Base-by-base conservation (phyloP, 768 basidiomycete genomes). In the Rhizopogon rudus region DNA sequence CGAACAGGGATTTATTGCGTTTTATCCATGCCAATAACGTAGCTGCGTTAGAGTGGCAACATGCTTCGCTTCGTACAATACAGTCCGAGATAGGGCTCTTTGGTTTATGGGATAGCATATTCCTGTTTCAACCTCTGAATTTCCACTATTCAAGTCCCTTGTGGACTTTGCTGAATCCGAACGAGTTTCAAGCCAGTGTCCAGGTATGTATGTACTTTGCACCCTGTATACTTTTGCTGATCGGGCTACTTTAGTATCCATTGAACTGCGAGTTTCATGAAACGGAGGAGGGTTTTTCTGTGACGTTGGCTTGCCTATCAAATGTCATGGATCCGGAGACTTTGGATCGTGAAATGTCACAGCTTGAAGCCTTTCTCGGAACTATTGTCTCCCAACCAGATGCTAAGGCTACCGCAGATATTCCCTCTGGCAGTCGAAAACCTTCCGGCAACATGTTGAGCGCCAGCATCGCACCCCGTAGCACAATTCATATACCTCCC, bases 241-340 rank as follows among this genome's bases (percentile, higher is more conserved):
- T 51, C 10, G 29, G 46, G 3, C 55, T 40, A 16, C 45, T 35
- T 17, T 44, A 80, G 78, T 80, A 80, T 56, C 68, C 75, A 3
- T 52, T 79, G 16, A 78, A 77, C 45, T 53, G 77, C 33, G 78
- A 79, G 58, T 59, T 79, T 8, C 62, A 69, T 52, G 72, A 76
- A 51, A 39, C 56, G 9, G 57, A 61, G 3, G 52, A 56, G 37
- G 66, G 70, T 1, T 73, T 75, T 54, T 57, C 59, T 29, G 46
- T 78, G 35, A 70, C 69, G 55, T 67, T 71, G 40, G 75, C 72
- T 14, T 77, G 74, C 41, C 62, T 59, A 5, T 57, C 67, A 6
- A 64, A 67, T 37, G 63, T 64, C 43, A 68, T 76, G 58, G 57
- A 64, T 41, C 20, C 41, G 6, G 53, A 54, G 12, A 60, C 62